Percentiles rank a stretch among this genome's conserved stretches.
phyloP scores from a whole-genome alignment of 2,329 filamentous ascomycete species.

The Alternaria alternata region DNA sequence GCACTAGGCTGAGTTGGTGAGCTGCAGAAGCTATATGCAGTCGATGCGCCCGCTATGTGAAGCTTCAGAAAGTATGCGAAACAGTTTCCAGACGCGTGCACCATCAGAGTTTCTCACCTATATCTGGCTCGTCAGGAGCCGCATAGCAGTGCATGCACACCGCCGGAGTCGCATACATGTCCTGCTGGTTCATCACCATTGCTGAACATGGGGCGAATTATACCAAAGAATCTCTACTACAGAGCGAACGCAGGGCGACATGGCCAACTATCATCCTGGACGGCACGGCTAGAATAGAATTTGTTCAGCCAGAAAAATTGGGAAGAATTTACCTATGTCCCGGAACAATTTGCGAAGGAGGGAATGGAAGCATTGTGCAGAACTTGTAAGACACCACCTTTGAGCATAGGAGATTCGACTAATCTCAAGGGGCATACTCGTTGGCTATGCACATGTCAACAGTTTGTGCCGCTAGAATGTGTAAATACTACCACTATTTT shows the following conservation, averaged over 20 bases:
- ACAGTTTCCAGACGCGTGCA: not conserved
- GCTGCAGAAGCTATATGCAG: not conserved
- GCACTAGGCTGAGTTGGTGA: not conserved
- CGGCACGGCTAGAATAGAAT: not conserved
- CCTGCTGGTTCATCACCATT: not conserved
- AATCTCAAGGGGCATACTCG: not conserved
- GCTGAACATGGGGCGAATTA: not conserved
- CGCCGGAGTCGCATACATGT: not conserved
- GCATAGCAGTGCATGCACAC: not conserved
- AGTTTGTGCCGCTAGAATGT: not conserved
- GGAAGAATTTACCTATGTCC: not conserved
- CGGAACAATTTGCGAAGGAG: not conserved
- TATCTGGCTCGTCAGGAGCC: not conserved
- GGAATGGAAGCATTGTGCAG: not conserved
- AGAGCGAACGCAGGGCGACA: not conserved
- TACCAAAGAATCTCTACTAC: not conserved
- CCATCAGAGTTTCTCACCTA: not conserved
- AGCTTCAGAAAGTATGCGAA: conserved; percentile 2
- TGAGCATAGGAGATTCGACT: not conserved
- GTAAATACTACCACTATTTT: not conserved
- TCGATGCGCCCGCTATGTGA: conserved; percentile 4
- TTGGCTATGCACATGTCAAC: not conserved
- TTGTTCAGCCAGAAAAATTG: not conserved
- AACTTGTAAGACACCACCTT: not conserved
- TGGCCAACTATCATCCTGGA: not conserved